Evolutionary conservation across 2,329 filamentous ascomycete species (phyloP).

Genomic region (Tolypocladium endophyticum): DNA sequence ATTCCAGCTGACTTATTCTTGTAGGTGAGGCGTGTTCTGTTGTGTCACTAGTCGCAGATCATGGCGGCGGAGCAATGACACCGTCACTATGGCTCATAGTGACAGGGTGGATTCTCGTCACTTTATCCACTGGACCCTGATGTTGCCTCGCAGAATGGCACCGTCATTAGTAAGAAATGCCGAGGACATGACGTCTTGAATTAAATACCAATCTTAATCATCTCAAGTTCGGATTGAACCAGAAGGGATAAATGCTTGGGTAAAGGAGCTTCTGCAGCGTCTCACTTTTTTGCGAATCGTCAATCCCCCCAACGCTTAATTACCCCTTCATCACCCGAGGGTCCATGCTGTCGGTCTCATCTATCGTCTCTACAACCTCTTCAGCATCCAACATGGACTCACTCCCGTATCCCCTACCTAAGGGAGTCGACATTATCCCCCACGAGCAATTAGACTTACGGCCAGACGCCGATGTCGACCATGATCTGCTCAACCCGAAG

Average conservation of each 20-base stretch:
- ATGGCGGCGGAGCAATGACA: too few species aligned
- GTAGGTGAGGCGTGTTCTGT: too few species aligned
- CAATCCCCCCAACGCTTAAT: neutral
- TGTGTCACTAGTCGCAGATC: too few species aligned
- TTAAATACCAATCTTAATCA: neutral
- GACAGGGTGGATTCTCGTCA: too few species aligned
- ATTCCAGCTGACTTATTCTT: too few species aligned
- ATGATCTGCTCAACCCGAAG: conserved; percentile 25
- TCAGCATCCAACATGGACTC: neutral
- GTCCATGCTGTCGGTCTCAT: neutral
- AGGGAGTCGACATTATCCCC: conserved; percentile 30
- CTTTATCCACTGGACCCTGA: too few species aligned
- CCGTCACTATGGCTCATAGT: too few species aligned
- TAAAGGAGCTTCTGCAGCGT: neutral
- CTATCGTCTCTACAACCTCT: neutral
- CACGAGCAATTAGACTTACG: conserved; percentile 30
- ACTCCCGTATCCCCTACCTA: conserved; percentile 6
- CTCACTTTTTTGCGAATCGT: neutral
- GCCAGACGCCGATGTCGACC: conserved; percentile 33
- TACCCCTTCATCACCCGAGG: neutral
- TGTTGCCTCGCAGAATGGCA: too few species aligned
- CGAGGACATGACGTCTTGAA: neutral
- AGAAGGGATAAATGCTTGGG: neutral
- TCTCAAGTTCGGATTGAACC: neutral
- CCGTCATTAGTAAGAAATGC: too few species aligned